Percentiles rank a stretch among this genome's conserved stretches.
These are phyloP conservation scores for Plenodomus biglobosus DNA, from an alignment of 2,329 filamentous ascomycete species.

Conservation along the genomic window DNA sequence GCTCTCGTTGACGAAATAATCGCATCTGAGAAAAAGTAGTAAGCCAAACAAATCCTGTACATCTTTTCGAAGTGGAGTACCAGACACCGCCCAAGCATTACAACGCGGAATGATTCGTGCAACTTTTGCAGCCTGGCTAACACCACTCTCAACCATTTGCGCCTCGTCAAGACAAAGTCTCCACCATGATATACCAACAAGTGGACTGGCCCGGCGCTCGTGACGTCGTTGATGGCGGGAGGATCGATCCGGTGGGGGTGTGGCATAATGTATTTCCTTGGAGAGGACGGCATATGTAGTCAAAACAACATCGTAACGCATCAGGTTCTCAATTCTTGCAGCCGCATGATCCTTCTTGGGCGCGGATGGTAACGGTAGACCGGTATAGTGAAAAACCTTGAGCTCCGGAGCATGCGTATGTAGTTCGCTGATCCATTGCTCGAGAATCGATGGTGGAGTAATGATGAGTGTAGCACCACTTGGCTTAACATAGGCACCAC, in stretches of 20 bases:
- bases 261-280: constrained; percentile 76
- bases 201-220: constrained; percentile 68
- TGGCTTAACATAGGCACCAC: constrained; percentile 49
- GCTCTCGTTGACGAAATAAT: constrained; percentile 69
- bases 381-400: constrained; percentile 59
- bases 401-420: constrained; percentile 58
- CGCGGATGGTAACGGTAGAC: constrained; percentile 44
- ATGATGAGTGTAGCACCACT: constrained; percentile 64
- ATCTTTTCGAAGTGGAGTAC: constrained; percentile 82
- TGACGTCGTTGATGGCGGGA: constrained; percentile 67
- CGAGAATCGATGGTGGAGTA: constrained; percentile 61
- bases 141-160: constrained; percentile 90
- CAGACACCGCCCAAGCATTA: constrained; percentile 90
- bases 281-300: constrained; percentile 71
- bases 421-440: constrained; percentile 66
- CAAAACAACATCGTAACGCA: constrained; percentile 59
- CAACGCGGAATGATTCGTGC: constrained; percentile 77
- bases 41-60: constrained; percentile 78
- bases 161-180: constrained; percentile 73
- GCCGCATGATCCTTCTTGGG: constrained; percentile 38
- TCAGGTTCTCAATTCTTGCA: constrained; percentile 51
- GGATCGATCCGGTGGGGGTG: constrained; percentile 68
- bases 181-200: constrained; percentile 86
- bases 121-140: constrained; percentile 78
- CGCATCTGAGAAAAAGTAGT: constrained; percentile 75